Base-by-base conservation (phyloP, 140 eudicot genomes). In the Oenanthe javanica region DNA sequence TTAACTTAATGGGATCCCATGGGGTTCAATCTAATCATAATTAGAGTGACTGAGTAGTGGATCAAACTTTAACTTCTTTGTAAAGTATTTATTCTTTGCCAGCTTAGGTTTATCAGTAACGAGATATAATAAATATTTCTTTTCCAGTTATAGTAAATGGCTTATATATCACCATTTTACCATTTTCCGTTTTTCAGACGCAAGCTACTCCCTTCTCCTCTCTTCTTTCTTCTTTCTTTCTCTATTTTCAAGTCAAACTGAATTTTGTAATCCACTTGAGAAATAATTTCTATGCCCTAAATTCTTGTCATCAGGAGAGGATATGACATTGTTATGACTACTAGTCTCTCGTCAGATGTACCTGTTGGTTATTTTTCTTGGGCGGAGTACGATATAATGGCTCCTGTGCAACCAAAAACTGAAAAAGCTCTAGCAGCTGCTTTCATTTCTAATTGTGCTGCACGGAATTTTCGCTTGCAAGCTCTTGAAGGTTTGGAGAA, bases 371-470 rank as follows among this genome's bases (percentile, higher is more conserved):
- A 94, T 79, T 94, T 94, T 84, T 92, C 98, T 61, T 94, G 98
- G 98, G 97, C 97, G 0, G 98, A 94, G 83, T 94, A 94, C 84
- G 98, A 92, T 80, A 87, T 94, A 77, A 94, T 94, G 98, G 98
- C 97, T 46, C 98, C 98, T 64, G 82, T 90, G 83, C 90, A 89
- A 76, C 96, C 94, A 12, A 94, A 94, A 84, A 86, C 97, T 21
- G 98, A 92, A 87, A 90, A 73, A 66, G 94, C 98, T 46, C 59
- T 90, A 49, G 98, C 98, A 74, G 98, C 98, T 76, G 98, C 98
- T 49, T 94, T 94, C 82, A 94, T 94, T 82, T 94, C 98, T 84
- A 92, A 94, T 79, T 94, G 98, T 79, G 96, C 87, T 80, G 98
- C 98, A 51, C 90, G 90, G 63, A 94, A 94, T 83, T 92, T 94